Conservation (phyloP, 2,329 filamentous ascomycete species). For the Epichloe typhina region DNA sequence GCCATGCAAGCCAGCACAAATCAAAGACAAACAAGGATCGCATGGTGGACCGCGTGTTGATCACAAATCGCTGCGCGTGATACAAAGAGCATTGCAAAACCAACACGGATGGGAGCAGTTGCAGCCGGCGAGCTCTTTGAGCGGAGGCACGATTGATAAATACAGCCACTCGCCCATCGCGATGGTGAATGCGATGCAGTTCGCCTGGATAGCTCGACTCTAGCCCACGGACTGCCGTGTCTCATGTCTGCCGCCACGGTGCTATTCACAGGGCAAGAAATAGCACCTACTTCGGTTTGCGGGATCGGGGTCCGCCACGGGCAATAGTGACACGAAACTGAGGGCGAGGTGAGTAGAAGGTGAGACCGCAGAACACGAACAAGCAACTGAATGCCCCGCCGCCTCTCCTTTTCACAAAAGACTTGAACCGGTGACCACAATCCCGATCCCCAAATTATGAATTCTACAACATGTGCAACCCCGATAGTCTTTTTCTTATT, state of each 20-base stretch:
- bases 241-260: background rate
- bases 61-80: background rate
- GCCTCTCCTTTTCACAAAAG: no score
- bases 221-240: no score
- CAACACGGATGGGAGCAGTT: background rate
- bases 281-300: no score
- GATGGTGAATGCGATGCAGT: background rate
- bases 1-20: background rate
- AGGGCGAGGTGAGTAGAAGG: background rate
- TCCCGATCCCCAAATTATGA: no score
- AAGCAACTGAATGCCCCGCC: no score
- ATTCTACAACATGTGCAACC: no score
- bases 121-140: background rate
- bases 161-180: background rate
- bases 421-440: no score
- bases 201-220: background rate
- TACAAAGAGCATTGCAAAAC: background rate
- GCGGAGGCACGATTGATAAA: background rate
- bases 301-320: background rate
- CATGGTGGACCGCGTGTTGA: background rate
- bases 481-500: background rate
- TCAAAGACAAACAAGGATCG: background rate
- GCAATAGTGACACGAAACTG: background rate
- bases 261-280: background rate
- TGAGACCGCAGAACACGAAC: background rate